A percentile compares a stretch with the other conserved stretches of the same genome.
These are phyloP conservation scores for Metarhizium rileyi DNA, from an alignment of 2,329 filamentous ascomycete genomes.

Conservation along the genomic window DNA sequence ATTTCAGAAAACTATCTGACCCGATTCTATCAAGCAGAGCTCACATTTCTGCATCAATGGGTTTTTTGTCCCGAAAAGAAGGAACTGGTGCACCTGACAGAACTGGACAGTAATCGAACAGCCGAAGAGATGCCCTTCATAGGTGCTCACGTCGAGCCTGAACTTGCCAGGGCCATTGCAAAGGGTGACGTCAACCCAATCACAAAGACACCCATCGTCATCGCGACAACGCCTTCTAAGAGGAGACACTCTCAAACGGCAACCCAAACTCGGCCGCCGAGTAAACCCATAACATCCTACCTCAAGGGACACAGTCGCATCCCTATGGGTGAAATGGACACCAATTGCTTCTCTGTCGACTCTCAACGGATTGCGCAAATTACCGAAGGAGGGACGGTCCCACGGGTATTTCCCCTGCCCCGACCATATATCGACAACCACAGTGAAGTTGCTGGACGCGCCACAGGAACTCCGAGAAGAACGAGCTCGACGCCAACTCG, in stretches of 20 bases:
- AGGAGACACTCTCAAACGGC: constrained; percentile 29
- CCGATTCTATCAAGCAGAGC: constrained; percentile 75
- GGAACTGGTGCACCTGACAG: constrained; percentile 65
- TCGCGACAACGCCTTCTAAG: constrained; percentile 32
- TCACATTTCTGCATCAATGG: constrained; percentile 89
- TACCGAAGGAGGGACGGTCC: constrained; percentile 38
- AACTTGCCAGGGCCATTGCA: constrained; percentile 65
- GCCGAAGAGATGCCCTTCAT: constrained; percentile 71
- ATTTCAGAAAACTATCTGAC: constrained; percentile 75
- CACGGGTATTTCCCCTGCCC: constrained; percentile 49
- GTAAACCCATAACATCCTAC: constrained; percentile 45
- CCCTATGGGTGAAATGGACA: constrained; percentile 53
- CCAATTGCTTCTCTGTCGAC: constrained; percentile 49
- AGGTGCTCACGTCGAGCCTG: constrained; percentile 59
- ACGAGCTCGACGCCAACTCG: constrained; percentile 13
- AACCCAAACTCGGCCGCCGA: constrained; percentile 15
- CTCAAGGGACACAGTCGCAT: constrained; percentile 42
- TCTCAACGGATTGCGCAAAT: constrained; percentile 36
- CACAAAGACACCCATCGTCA: constrained; percentile 59
- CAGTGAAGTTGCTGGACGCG: constrained; percentile 9
- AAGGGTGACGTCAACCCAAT: constrained; percentile 79
- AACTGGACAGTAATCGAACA: constrained; percentile 51
- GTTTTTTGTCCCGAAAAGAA: constrained; percentile 74
- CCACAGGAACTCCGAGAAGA: constrained; percentile 8
- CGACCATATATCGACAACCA: constrained; percentile 42